Evolutionary conservation across 208 protist genomes (phyloP), one percentile per base, ranked within the genome.

Genomic region (Porcisia hertigi): DNA sequence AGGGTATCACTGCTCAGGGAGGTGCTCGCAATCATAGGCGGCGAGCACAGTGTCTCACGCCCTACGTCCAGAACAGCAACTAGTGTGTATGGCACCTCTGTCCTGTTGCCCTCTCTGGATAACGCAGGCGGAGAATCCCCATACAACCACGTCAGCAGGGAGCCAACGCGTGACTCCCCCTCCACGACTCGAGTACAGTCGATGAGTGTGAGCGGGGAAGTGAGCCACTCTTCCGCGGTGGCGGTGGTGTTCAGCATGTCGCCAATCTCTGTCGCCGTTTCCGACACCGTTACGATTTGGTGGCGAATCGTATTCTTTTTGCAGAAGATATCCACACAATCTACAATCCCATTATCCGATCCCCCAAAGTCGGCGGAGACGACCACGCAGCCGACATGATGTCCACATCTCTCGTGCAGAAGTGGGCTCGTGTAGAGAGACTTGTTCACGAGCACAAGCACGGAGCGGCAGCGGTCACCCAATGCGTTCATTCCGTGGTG

Each of bases 401-500:
- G 76, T 12, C 78, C 81, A 36, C 30, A 58, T 23, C 45, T 36
- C 16, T 66, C 55, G 12, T 80, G 57, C 0, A 63, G 30, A 6
- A 77, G 12, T 11, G 55, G 69, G 8, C 23, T 49, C 3, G 45
- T 3, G 5, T 25, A 4, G 49, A 55, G 7, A 0, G 65, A 30
- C 7, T 45, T 73, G 54, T 58, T 67, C 18, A 80, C 60, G 7
- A 91, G 71, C 49, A 82, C 62, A 34, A 91, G 8, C 18, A 88
- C 84, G 6, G 77, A 81, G 62, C 71, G 74, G 25, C 79, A 91
- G 43, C 75, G 52, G 30, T 80, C 69, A 2, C 83, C 80, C 66
- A 87, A 55, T 14, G 81, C 73, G 67, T 91, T 91, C 87, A 91
- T 88, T 69, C 23, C 11, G 16, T 49, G n/a, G 41, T 5, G 41